phyloP scores from a whole-genome alignment of 2,329 filamentous ascomycete genomes.

The Myotisia sp. region DNA sequence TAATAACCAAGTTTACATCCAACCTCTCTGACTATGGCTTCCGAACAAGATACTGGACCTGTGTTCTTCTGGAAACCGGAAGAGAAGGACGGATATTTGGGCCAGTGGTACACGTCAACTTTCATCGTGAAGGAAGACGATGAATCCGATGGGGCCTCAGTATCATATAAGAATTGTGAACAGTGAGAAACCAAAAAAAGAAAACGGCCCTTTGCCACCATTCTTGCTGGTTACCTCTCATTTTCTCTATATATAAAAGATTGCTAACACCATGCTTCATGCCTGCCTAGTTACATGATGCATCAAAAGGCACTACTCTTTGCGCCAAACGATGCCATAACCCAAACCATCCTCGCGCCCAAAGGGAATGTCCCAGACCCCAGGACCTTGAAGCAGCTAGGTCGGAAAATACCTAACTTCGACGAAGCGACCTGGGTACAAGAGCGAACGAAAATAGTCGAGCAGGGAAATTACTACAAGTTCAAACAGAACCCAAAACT shows the following conservation, averaged over 20 bases:
- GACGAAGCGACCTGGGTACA: constrained; percentile 18
- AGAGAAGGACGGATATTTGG: constrained; percentile 13
- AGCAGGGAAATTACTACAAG: constrained; percentile 21
- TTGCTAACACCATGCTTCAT: not conserved
- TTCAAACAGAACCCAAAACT: constrained; percentile 20
- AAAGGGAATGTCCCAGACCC: constrained; percentile 16
- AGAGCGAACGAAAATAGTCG: constrained; percentile 18
- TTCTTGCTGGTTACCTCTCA: not conserved
- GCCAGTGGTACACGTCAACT: constrained; percentile 14
- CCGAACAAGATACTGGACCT: constrained; percentile 5
- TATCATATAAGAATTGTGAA: constrained; percentile 13
- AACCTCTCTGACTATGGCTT: not conserved
- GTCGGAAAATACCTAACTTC: constrained; percentile 22
- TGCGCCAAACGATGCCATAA: constrained; percentile 16
- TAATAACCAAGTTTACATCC: too few relatives aligned
- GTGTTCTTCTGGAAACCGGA: constrained; percentile 16
- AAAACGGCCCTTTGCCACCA: not conserved
- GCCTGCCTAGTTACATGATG: constrained; percentile 19
- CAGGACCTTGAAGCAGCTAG: constrained; percentile 15
- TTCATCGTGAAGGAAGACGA: constrained; percentile 9
- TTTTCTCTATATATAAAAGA: not conserved
- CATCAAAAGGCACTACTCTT: constrained; percentile 24
- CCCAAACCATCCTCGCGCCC: constrained; percentile 16
- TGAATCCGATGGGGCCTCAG: constrained; percentile 1
- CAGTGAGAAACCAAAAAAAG: constrained; percentile 12